Percentiles rank a stretch among this genome's conserved stretches.
Conservation (phyloP, 768 basidiomycete species). For the Tylopilus cervinicoccineus region DNA sequence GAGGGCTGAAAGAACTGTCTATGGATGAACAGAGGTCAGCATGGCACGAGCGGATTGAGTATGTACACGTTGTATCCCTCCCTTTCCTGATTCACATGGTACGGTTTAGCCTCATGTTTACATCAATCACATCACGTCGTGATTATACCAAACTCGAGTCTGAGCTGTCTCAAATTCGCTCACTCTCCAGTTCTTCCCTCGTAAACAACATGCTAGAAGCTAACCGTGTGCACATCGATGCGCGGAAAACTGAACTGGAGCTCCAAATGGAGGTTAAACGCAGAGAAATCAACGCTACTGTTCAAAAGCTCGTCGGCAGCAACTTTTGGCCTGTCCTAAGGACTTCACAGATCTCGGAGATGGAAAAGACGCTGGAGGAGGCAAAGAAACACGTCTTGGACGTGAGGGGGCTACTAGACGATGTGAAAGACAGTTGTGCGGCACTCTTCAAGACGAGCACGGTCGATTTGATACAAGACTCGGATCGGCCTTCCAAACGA, state of each 20-base stretch:
- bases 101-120: conserved; percentile 33
- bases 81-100: background rate
- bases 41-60: conserved; percentile 42
- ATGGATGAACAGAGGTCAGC: conserved; percentile 34
- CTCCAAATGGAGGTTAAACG: conserved; percentile 27
- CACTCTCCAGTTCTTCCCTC: conserved; percentile 24
- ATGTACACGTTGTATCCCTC: conserved; percentile 11
- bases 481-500: conserved; percentile 27
- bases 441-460: conserved; percentile 20
- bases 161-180: conserved; percentile 28
- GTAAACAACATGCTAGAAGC: conserved; percentile 23
- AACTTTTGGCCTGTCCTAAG: conserved; percentile 40
- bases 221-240: conserved; percentile 20
- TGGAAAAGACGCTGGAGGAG: conserved; percentile 21
- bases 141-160: conserved; percentile 31
- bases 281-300: conserved; percentile 27
- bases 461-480: conserved; percentile 9
- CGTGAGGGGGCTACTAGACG: conserved; percentile 25
- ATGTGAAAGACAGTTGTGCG: conserved; percentile 20
- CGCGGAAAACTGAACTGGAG: conserved; percentile 23
- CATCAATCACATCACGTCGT: conserved; percentile 31
- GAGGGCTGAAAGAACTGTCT: conserved; percentile 22
- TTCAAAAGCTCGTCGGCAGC: conserved; percentile 31
- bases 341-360: conserved; percentile 19
- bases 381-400: conserved; percentile 29